Conservation (phyloP, 352 stramenopile genomes). For the Discostella stelligera region DNA sequence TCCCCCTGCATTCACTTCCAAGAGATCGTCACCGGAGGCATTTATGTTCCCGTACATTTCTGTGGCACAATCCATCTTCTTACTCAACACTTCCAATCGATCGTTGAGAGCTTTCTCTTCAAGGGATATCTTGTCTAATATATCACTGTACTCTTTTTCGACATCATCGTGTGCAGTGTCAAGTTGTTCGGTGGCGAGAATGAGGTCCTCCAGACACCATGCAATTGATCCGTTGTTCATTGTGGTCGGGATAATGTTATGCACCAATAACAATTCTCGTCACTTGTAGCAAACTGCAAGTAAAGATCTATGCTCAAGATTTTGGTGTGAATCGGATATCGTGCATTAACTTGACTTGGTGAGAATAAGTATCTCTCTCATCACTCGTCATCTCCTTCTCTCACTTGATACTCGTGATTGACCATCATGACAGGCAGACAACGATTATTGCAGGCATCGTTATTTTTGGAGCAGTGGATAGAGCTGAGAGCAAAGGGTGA, state of each 20-base stretch:
- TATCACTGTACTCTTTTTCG: not conserved
- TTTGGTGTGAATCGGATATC: too few relatives aligned
- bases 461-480: too few relatives aligned
- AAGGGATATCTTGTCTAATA: not conserved
- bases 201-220: constrained; percentile 8
- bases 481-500: too few relatives aligned
- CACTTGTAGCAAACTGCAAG: too few relatives aligned
- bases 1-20: constrained; percentile 43
- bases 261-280: too few relatives aligned
- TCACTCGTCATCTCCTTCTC: not conserved
- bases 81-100: constrained; percentile 4
- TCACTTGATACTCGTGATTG: too few relatives aligned
- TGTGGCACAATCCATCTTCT: constrained; percentile 11
- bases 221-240: too few relatives aligned
- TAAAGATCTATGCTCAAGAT: too few relatives aligned
- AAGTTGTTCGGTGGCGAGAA: constrained; percentile 1
- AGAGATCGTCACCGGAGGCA: constrained; percentile 24
- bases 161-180: not conserved
- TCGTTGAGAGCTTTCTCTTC: constrained; percentile 15
- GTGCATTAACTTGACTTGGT: too few relatives aligned
- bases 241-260: not conserved
- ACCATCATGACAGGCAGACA: too few relatives aligned
- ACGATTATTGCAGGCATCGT: too few relatives aligned
- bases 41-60: constrained; percentile 18
- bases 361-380: too few relatives aligned